Conservation (phyloP, 306 rosid species). For the Abrus precatorius region DNA sequence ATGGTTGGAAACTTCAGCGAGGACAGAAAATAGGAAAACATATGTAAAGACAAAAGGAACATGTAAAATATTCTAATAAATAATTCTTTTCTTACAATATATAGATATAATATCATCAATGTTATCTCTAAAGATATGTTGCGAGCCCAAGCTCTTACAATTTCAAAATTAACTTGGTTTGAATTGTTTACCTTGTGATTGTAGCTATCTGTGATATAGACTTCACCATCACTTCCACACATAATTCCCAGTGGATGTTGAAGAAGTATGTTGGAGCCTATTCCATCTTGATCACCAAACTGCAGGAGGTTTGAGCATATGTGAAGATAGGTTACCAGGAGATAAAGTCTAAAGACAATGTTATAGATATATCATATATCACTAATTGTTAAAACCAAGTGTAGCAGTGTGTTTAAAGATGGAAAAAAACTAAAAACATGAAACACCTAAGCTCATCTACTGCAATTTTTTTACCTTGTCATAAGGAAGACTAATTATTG, state of each 20-base stretch:
- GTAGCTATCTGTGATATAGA: conserved; percentile 87
- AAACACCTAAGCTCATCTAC: conserved; percentile 13
- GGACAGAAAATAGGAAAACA: conserved; percentile 31
- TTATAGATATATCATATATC: conserved; percentile 26
- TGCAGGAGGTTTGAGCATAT: conserved; percentile 52
- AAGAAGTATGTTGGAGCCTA: conserved; percentile 87
- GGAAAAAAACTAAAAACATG: conserved; percentile 14
- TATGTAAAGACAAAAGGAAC: conserved; percentile 25
- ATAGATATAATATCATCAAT: neutral
- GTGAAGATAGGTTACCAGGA: conserved; percentile 37
- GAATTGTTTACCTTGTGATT: conserved; percentile 83
- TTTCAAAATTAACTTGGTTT: conserved; percentile 34
- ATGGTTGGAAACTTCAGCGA: conserved; percentile 30
- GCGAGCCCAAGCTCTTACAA: conserved; percentile 11
- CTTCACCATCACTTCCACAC: conserved; percentile 72
- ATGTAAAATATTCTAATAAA: conserved; percentile 15
- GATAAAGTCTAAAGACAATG: conserved; percentile 33
- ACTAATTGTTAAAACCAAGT: conserved; percentile 7
- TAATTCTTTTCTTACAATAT: neutral
- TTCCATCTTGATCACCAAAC: conserved; percentile 98
- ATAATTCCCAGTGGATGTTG: conserved; percentile 92
- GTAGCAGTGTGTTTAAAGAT: neutral
- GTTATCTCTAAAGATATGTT: conserved; percentile 28
- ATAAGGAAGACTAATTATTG: conserved; percentile 27
- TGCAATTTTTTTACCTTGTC: neutral